phyloP scores from a whole-genome alignment of 2,329 filamentous ascomycete genomes.

The Davidsoniella neocaledoniae region DNA sequence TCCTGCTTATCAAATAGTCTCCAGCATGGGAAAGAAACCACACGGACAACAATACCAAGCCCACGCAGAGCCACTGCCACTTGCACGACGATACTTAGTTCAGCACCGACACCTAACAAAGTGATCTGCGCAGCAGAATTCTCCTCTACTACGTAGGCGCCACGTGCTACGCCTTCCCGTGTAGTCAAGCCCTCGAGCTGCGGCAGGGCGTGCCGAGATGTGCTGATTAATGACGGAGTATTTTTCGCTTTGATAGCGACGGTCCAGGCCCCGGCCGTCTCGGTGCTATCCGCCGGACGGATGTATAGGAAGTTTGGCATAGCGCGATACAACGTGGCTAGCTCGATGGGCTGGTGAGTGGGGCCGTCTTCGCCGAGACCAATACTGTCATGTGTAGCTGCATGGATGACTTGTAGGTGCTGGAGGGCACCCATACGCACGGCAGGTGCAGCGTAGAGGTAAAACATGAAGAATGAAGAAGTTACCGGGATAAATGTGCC shows the following conservation, averaged over 20 bases:
- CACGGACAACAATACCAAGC: conserved; percentile 22
- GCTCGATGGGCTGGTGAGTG: conserved; percentile 44
- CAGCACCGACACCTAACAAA: conserved; percentile 24
- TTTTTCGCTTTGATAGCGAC: conserved; percentile 26
- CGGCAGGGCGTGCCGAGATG: conserved; percentile 27
- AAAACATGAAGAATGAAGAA: conserved; percentile 47
- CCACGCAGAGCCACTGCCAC: conserved; percentile 23
- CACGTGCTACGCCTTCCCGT: conserved; percentile 25
- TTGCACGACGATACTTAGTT: conserved; percentile 23
- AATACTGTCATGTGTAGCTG: conserved; percentile 44
- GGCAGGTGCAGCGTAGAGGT: conserved; percentile 22
- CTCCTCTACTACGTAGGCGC: conserved; percentile 30
- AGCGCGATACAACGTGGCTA: conserved; percentile 39
- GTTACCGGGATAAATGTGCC: conserved; percentile 41
- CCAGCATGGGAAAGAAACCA: conserved; percentile 30
- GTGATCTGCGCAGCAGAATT: conserved; percentile 27
- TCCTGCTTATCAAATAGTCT: conserved; percentile 27
- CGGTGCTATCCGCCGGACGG: conserved; percentile 40
- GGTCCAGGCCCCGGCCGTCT: conserved; percentile 37
- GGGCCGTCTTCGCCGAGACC: conserved; percentile 44
- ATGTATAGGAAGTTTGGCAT: conserved; percentile 48
- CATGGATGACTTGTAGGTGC: conserved; percentile 37
- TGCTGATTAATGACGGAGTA: conserved; percentile 31
- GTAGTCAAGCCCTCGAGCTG: conserved; percentile 23
- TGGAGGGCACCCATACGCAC: conserved; percentile 29